phyloP scores from a whole-genome alignment of 129 eudicot species.

The Centella asiatica region DNA sequence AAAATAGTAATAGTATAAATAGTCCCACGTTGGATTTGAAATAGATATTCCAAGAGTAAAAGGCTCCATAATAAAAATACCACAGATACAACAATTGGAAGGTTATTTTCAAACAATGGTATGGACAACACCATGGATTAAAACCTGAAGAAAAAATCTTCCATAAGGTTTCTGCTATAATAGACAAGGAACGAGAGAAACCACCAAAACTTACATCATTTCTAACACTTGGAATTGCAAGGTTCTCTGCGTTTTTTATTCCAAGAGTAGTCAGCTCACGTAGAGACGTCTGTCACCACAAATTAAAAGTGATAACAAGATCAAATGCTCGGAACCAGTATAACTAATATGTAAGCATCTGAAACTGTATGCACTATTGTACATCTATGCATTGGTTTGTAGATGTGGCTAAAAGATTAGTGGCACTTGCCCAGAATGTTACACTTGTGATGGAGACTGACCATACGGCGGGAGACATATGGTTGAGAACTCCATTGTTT shows the following conservation, averaged over 20 bases:
- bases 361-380: not conserved
- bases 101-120: too few species aligned
- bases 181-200: not conserved
- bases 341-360: conserved; percentile 1
- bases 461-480: conserved; percentile 86
- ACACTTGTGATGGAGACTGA: conserved; percentile 34
- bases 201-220: conserved; percentile 73
- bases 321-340: not conserved
- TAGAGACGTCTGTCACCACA: conserved; percentile 62
- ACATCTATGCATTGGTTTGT: conserved; percentile 9
- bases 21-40: too few species aligned
- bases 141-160: not conserved
- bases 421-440: conserved; percentile 10
- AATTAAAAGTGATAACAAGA: conserved; percentile 11
- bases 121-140: not conserved
- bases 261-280: conserved; percentile 94
- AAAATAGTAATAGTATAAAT: too few species aligned
- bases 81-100: too few species aligned
- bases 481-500: conserved; percentile 96
- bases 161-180: not conserved
- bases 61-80: too few species aligned
- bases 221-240: conserved; percentile 94
- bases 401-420: not conserved
- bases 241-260: conserved; percentile 85
- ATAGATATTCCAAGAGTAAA: too few species aligned